Percentiles rank a stretch among this genome's conserved stretches.
These are phyloP conservation scores for Sphenostylis stenocarpa DNA, from an alignment of 306 rosid genomes.

Conservation along the genomic window DNA sequence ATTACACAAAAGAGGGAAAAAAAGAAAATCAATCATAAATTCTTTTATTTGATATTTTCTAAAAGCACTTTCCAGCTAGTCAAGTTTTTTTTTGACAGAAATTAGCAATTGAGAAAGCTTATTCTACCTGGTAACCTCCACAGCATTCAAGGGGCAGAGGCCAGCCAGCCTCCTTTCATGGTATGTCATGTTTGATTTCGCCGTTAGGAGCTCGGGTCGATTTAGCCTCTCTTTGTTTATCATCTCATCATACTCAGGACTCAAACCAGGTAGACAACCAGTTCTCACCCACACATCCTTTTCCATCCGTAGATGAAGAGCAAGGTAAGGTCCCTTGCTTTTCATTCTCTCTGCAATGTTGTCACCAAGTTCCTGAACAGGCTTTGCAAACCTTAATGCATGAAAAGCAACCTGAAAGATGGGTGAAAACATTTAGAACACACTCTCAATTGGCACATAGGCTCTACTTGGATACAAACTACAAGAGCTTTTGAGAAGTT, in stretches of 20 bases:
- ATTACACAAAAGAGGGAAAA: no score
- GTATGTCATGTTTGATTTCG: slow-evolving; percentile 77
- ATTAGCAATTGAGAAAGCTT: no score
- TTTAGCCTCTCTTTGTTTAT: slow-evolving; percentile 61
- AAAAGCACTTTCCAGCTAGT: no score
- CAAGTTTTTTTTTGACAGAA: no score
- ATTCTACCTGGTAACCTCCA: slow-evolving; percentile 79
- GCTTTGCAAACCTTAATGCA: slow-evolving; percentile 87
- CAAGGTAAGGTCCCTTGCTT: slow-evolving; percentile 86
- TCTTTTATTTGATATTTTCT: no score
- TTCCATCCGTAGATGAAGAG: slow-evolving; percentile 93
- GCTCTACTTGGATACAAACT: no score
- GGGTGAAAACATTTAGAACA: slow-evolving; percentile 29
- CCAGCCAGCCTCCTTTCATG: slow-evolving; percentile 92
- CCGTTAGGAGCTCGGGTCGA: slow-evolving; percentile 84
- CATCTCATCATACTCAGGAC: slow-evolving; percentile 69
- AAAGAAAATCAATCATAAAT: no score
- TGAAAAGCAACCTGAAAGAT: slow-evolving; percentile 80
- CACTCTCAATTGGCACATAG: neutral
- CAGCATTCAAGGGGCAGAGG: slow-evolving; percentile 88
- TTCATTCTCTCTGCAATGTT: slow-evolving; percentile 77
- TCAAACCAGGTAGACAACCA: slow-evolving; percentile 91
- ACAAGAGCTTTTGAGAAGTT: no score
- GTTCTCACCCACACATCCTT: slow-evolving; percentile 99
- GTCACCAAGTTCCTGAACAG: slow-evolving; percentile 77